Conservation (phyloP, 2,329 filamentous ascomycete species). For the Fusarium nanum region DNA sequence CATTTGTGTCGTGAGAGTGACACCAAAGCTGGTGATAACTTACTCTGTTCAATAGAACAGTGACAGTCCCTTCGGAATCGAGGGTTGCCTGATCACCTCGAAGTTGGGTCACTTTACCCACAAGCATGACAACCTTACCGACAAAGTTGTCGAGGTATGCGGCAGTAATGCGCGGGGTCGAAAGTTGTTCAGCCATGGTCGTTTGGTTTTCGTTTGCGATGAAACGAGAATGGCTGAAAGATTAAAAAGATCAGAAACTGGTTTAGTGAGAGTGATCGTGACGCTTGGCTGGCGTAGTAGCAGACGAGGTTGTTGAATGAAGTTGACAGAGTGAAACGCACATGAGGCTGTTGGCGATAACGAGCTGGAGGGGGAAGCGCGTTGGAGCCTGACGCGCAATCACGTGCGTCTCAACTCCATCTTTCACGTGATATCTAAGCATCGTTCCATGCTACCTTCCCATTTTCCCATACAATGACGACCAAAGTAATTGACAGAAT, state of each 20-base stretch:
- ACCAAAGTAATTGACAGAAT: neutral
- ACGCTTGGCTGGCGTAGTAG: neutral
- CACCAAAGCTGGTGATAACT: constrained; percentile 38
- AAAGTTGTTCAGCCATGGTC: constrained; percentile 73
- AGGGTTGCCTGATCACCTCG: constrained; percentile 83
- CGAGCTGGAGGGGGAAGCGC: constrained; percentile 28
- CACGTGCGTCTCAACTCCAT: constrained; percentile 4
- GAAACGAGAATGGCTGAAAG: neutral
- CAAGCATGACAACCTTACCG: constrained; percentile 80
- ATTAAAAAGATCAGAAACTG: neutral
- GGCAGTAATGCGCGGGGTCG: constrained; percentile 84
- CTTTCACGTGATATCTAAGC: neutral
- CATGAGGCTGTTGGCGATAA: constrained; percentile 27
- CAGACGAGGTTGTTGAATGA: neutral
- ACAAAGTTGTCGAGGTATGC: constrained; percentile 82
- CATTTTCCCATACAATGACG: neutral
- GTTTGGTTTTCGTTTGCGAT: constrained; percentile 24
- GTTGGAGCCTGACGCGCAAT: constrained; percentile 34
- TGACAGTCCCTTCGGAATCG: constrained; percentile 82
- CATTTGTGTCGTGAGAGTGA: constrained; percentile 2
- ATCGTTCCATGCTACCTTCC: neutral
- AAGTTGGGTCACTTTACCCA: constrained; percentile 86
- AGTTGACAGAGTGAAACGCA: neutral
- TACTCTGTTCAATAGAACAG: constrained; percentile 79
- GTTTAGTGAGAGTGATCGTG: neutral